These are phyloP conservation scores for Eutypella sp. DNA, from an alignment of 2,329 filamentous ascomycete species.

Conservation along the genomic window DNA sequence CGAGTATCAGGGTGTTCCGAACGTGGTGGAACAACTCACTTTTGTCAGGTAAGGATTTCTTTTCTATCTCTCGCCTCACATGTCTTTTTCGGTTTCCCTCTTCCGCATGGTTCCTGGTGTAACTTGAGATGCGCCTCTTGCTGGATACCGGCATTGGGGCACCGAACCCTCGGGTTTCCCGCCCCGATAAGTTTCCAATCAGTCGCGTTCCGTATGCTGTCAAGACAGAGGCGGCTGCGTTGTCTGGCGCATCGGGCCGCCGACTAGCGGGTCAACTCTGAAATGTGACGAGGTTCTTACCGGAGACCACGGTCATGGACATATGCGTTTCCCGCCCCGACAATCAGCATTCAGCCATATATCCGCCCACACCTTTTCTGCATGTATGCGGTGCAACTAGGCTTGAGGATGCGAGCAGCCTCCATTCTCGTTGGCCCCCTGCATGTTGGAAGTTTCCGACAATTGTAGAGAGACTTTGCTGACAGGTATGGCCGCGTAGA, in stretches of 20 bases:
- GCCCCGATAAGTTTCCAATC: constrained; percentile 11
- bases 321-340: neutral
- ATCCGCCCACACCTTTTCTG: constrained; percentile 2
- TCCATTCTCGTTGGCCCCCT: neutral
- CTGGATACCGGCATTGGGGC: constrained; percentile 13
- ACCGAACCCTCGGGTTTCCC: constrained; percentile 12
- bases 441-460: neutral
- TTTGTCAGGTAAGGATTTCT: constrained; percentile 60
- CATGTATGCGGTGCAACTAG: constrained; percentile 11
- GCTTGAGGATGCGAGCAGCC: no score
- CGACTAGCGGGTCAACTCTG: constrained; percentile 12
- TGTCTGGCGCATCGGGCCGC: constrained; percentile 23
- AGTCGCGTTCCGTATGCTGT: constrained; percentile 11
- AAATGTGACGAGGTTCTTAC: constrained; percentile 8
- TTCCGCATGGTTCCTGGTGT: constrained; percentile 5
- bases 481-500: constrained; percentile 29
- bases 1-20: constrained; percentile 51
- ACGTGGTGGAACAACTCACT: constrained; percentile 63
- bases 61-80: constrained; percentile 6
- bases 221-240: constrained; percentile 15
- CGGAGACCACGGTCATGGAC: constrained; percentile 5
- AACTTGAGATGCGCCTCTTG: constrained; percentile 6
- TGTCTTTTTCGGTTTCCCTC: constrained; percentile 3
- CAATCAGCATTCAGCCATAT: constrained; percentile 8
- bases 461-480: constrained; percentile 8